Evolutionary conservation across 2,329 filamentous ascomycete species (phyloP), one percentile per base, ranked within the genome.

Genomic region (Pseudocercospora pini-densiflorae): DNA sequence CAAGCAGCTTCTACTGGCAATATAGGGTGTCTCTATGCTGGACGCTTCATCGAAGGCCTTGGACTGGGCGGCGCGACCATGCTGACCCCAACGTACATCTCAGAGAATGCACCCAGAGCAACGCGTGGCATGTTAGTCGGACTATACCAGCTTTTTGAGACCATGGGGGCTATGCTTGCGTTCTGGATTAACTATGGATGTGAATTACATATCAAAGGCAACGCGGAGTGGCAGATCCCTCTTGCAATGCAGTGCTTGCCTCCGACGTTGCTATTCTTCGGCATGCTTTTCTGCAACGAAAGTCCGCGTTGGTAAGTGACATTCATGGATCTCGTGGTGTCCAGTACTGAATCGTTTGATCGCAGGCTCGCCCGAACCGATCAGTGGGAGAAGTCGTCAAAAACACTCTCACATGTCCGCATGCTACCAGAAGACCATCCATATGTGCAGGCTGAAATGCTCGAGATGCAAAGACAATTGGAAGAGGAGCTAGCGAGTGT

Each of bases 331-430:
- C 12, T 16, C 40, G 12, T 9, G 3, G n/a, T 16, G 7, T 16
- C 4, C 40, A 45, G 40, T 45, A 19, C 40, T 45, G 24, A 27
- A 27, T 27, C 5, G n/a, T 67, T 65, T 14, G 89, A 89, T 14
- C 85, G 90, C 70, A 92, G 87, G 85, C 84, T 90, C 24, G 89
- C 89, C 23, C 86, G 88, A 70, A 84, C 87, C 71, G 88, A 91
- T 72, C 84, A 88, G 69, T 91, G 88, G 88, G 81, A 88, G 89
- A 1, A 85, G 83, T 4, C 68, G 65, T 0, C 23, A 4, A 21
- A 33, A 51, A 84, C 87, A 19, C 82, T 92, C 3, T 81, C 84
- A n/a, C 80, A 77, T 47, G 81, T 92, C 49, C 85, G 89, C 24
- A 57, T 59, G 4, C 65, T 75, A 90, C 71, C 86, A 0, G 83